Evolutionary conservation across 495 filamentous ascomycete species (phyloP).

Genomic region (Neurospora pannonica): DNA sequence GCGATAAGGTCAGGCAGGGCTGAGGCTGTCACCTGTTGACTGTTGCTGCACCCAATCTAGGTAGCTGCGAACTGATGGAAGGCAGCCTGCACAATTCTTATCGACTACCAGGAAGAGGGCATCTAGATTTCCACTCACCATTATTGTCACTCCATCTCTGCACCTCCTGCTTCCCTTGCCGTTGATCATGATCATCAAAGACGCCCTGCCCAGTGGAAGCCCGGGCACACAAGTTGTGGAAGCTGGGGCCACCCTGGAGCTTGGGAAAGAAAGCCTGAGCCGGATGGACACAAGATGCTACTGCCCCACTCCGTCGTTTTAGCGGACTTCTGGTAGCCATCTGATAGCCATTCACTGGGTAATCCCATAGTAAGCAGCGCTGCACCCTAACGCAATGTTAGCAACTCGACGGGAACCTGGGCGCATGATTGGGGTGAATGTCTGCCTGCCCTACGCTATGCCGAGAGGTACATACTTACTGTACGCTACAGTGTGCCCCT

Average conservation of each 20-base stretch:
- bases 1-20: neutral
- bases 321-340: neutral
- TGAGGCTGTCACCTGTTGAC: neutral
- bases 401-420: neutral
- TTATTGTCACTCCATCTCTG: neutral
- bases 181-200: neutral
- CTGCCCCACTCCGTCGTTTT: neutral
- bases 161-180: neutral
- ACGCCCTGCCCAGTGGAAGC: neutral
- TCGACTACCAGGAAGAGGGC: neutral
- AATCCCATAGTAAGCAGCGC: neutral
- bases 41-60: neutral
- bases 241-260: neutral
- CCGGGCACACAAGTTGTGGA: neutral
- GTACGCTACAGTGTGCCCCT: neutral
- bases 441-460: neutral
- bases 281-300: neutral
- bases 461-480: neutral
- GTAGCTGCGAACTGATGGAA: neutral
- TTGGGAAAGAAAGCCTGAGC: conserved; percentile 10
- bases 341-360: neutral
- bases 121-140: neutral
- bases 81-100: neutral
- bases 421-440: neutral
- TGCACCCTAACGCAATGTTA: neutral